phyloP scores from a whole-genome alignment of 805 yeast species.

The Saccharomyces cerevisiae region DNA sequence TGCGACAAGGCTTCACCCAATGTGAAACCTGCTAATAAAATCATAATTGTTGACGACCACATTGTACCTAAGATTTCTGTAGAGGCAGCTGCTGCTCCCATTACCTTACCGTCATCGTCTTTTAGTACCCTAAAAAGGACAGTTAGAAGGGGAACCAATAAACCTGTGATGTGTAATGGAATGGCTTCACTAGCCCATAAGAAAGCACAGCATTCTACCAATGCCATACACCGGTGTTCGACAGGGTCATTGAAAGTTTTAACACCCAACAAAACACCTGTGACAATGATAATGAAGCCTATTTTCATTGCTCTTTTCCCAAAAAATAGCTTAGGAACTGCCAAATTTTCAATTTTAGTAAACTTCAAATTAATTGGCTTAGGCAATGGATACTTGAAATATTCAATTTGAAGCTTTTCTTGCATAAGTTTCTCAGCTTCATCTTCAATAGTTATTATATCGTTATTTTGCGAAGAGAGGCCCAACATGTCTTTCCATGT shows the following conservation, averaged over 20 bases:
- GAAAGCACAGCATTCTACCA: conserved; percentile 55
- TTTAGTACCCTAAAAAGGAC: conserved; percentile 63
- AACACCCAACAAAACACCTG: conserved; percentile 47
- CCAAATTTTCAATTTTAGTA: conserved; percentile 26
- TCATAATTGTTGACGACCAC: conserved; percentile 94
- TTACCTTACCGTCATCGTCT: conserved; percentile 41
- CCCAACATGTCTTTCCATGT: conserved; percentile 95
- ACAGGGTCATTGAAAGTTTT: conserved; percentile 55
- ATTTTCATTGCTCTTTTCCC: conserved; percentile 43
- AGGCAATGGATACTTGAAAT: conserved; percentile 28
- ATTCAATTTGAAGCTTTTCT: conserved; percentile 30
- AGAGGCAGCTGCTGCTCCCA: conserved; percentile 59
- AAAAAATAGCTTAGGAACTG: conserved; percentile 41
- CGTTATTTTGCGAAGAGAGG: conserved; percentile 51
- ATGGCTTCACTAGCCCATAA: conserved; percentile 94
- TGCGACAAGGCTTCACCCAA: conserved; percentile 89
- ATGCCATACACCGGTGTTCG: conserved; percentile 57
- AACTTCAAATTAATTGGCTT: conserved; percentile 20
- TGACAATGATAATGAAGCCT: conserved; percentile 40
- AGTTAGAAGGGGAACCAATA: conserved; percentile 71
- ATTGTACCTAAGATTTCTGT: conserved; percentile 64
- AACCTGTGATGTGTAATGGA: conserved; percentile 86
- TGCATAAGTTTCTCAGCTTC: conserved; percentile 12
- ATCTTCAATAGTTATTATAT: conserved; percentile 21
- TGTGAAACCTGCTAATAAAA: conserved; percentile 85